Evolutionary conservation across 257 asterid species (phyloP).

Genomic region (Datura wrightii): DNA sequence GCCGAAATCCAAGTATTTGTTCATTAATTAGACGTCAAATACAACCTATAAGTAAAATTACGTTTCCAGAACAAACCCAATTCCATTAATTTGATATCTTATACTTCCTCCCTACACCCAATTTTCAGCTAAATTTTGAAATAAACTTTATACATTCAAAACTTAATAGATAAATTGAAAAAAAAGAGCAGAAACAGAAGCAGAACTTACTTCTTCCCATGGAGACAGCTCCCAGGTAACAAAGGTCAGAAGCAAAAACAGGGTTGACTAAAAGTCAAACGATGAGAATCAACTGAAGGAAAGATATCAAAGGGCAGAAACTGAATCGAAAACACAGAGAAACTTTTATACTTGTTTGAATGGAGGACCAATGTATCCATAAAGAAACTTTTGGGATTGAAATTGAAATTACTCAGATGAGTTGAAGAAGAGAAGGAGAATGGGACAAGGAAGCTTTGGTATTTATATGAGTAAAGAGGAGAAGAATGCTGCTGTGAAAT

Average conservation of each 20-base stretch:
- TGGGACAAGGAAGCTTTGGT: background rate
- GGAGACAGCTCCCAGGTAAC: slow-evolving; percentile 30
- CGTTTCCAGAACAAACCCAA: background rate
- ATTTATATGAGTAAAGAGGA: background rate
- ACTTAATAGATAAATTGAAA: no score
- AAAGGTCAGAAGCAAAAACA: slow-evolving; percentile 36
- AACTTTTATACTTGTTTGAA: slow-evolving; percentile 35
- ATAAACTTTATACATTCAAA: no score
- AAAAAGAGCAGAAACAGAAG: background rate
- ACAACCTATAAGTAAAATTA: background rate
- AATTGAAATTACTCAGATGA: background rate
- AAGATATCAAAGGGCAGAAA: slow-evolving; percentile 30
- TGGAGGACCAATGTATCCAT: slow-evolving; percentile 48
- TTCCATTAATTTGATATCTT: background rate
- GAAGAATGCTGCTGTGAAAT: background rate
- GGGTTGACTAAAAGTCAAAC: slow-evolving; percentile 50
- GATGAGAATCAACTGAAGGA: slow-evolving; percentile 39
- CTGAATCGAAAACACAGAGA: slow-evolving; percentile 38
- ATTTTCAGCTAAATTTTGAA: background rate
- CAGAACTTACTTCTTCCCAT: slow-evolving; percentile 83
- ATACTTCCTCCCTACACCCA: background rate
- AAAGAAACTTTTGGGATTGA: slow-evolving; percentile 25
- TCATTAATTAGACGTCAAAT: slow-evolving; percentile 12
- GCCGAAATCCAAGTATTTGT: background rate
- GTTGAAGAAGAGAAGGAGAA: background rate